These are phyloP conservation scores for Rhazya stricta DNA, from an alignment of 257 asterid genomes.

Conservation along the genomic window DNA sequence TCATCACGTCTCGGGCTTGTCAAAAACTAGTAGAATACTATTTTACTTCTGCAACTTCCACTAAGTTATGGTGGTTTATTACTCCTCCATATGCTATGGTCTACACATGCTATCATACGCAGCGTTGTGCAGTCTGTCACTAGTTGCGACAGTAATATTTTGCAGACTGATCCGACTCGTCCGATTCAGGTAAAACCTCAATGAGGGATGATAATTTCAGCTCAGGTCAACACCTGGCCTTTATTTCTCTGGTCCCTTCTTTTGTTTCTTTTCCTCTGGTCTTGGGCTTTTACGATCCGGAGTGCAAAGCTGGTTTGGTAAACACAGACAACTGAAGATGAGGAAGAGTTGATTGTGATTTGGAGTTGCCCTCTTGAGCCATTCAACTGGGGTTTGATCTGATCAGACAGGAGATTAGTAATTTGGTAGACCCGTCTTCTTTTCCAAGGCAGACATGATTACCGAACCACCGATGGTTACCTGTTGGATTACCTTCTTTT, in stretches of 20 bases:
- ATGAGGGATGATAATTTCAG: neutral
- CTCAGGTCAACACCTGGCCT: neutral
- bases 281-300: neutral
- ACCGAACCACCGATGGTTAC: slow-evolving; percentile 6
- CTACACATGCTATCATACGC: neutral
- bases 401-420: neutral
- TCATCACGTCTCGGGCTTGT: slow-evolving; percentile 6
- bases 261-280: slow-evolving; percentile 1
- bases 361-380: neutral
- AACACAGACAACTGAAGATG: neutral
- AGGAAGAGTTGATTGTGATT: neutral
- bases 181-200: neutral
- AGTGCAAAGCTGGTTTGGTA: neutral
- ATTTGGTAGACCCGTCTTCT: neutral
- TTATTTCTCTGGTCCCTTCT: neutral
- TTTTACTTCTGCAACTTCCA: neutral
- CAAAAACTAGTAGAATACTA: neutral
- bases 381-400: neutral
- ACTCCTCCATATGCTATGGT: neutral
- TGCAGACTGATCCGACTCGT: neutral
- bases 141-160: neutral
- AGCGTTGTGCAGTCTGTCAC: slow-evolving; percentile 1
- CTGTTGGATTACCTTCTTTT: neutral
- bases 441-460: slow-evolving; percentile 8
- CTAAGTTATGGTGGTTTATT: neutral